Conservation (phyloP, 2,329 filamentous ascomycete species). For the Nakataea oryzae region DNA sequence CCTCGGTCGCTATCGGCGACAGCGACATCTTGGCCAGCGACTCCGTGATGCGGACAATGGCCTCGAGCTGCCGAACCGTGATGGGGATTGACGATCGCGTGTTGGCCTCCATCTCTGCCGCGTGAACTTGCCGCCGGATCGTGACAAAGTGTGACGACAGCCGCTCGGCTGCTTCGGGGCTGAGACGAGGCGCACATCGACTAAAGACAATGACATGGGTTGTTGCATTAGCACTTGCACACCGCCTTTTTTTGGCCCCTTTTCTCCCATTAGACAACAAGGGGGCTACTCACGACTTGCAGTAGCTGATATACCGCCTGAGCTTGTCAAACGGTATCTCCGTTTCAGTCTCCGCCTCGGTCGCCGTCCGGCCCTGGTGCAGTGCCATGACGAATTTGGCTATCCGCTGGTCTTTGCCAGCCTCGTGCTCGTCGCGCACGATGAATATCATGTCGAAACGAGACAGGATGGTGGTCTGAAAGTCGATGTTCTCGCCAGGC, state of each 20-base stretch:
- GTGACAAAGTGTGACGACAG: conserved; percentile 95
- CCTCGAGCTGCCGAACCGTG: conserved; percentile 92
- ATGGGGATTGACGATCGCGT: conserved; percentile 90
- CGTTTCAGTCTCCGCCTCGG: conserved; percentile 73
- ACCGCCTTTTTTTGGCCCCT: no score
- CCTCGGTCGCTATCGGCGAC: conserved; percentile 75
- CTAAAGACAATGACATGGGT: conserved; percentile 29
- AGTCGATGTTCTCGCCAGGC: conserved; percentile 97
- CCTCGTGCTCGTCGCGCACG: conserved; percentile 87
- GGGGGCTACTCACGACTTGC: conserved; percentile 64
- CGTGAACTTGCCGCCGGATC: conserved; percentile 88
- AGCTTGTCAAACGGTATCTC: conserved; percentile 95
- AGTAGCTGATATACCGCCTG: conserved; percentile 95
- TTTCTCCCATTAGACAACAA: background rate
- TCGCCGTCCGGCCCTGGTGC: conserved; percentile 80
- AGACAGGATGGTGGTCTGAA: conserved; percentile 94
- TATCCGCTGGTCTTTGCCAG: conserved; percentile 82
- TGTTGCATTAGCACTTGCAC: background rate
- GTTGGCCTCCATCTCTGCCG: conserved; percentile 82
- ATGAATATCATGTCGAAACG: conserved; percentile 99
- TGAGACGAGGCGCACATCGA: conserved; percentile 85
- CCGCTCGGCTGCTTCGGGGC: conserved; percentile 85
- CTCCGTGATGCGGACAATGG: conserved; percentile 94
- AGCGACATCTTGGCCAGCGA: conserved; percentile 86
- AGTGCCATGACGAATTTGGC: conserved; percentile 96